These are phyloP conservation scores for Elsinoe batatas DNA, from an alignment of 2,329 filamentous ascomycete species.

Conservation along the genomic window DNA sequence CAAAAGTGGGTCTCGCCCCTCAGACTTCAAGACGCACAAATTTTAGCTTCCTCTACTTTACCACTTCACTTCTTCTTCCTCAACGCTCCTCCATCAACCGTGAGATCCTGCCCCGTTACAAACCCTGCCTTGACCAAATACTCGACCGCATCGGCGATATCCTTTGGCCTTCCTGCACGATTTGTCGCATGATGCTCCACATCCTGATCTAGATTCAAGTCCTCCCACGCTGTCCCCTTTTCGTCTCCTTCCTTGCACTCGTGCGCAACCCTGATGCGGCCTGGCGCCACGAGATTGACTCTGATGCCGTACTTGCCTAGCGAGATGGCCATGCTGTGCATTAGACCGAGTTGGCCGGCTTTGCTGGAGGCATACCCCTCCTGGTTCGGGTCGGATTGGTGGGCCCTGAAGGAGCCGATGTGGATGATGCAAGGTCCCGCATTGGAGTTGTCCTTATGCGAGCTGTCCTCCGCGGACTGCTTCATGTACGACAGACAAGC, in stretches of 20 bases:
- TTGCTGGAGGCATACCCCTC: slow-evolving; percentile 42
- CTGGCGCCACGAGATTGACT: slow-evolving; percentile 41
- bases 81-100: slow-evolving; percentile 33
- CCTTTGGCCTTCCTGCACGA: slow-evolving; percentile 40
- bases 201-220: slow-evolving; percentile 33
- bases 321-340: slow-evolving; percentile 41
- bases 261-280: slow-evolving; percentile 41
- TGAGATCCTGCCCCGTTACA: slow-evolving; percentile 37
- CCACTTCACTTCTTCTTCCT: slow-evolving; percentile 24
- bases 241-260: slow-evolving; percentile 34
- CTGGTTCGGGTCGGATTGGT: slow-evolving; percentile 39
- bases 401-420: slow-evolving; percentile 40
- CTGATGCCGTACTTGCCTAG: slow-evolving; percentile 32
- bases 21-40: too few relatives aligned
- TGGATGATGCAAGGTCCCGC: slow-evolving; percentile 33
- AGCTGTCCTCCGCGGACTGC: slow-evolving; percentile 13
- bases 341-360: slow-evolving; percentile 39
- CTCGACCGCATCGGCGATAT: slow-evolving; percentile 33
- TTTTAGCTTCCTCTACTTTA: neutral
- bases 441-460: slow-evolving; percentile 17
- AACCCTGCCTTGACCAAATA: slow-evolving; percentile 33
- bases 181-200: slow-evolving; percentile 39
- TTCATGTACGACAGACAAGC: slow-evolving; percentile 25
- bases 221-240: slow-evolving; percentile 32
- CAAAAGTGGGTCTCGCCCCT: too few relatives aligned